Evolutionary conservation across 352 stramenopile species (phyloP).

Genomic region (Globisporangium iwayamae): DNA sequence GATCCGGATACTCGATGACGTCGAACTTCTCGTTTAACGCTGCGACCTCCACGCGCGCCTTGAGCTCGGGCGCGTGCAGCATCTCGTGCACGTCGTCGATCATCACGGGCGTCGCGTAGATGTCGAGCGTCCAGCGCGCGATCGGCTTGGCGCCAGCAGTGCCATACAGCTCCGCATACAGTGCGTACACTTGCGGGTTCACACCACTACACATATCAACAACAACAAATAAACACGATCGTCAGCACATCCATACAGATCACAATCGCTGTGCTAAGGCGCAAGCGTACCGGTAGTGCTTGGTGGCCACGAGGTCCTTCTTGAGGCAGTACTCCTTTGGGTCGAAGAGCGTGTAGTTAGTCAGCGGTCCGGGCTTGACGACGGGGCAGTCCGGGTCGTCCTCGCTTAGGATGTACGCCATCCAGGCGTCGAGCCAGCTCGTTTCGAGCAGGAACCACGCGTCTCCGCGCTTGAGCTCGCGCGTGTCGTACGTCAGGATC

Average conservation of each 20-base stretch:
- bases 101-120: conserved; percentile 76
- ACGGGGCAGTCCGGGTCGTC: conserved; percentile 47
- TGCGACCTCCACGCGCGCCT: conserved; percentile 55
- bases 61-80: conserved; percentile 57
- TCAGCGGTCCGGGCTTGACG: conserved; percentile 52
- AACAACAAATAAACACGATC: background rate
- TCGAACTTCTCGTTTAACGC: conserved; percentile 65
- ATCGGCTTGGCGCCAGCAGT: conserved; percentile 63
- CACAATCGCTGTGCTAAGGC: background rate
- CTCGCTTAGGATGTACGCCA: conserved; percentile 72
- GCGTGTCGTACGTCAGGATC: conserved; percentile 64
- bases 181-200: conserved; percentile 71
- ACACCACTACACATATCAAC: conserved; percentile 36
- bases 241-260: background rate
- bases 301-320: conserved; percentile 54
- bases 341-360: conserved; percentile 74
- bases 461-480: conserved; percentile 57
- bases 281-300: conserved; percentile 52
- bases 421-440: conserved; percentile 76
- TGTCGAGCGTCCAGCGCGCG: conserved; percentile 68
- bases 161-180: conserved; percentile 77
- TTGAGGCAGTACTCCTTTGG: conserved; percentile 61
- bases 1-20: conserved; percentile 17
- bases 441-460: conserved; percentile 81
- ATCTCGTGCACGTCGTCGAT: conserved; percentile 75